A percentile compares a stretch with the other conserved stretches of the same genome.
phyloP scores from a whole-genome alignment of 2,329 filamentous ascomycete species.

The Penicillium psychrosexuale region DNA sequence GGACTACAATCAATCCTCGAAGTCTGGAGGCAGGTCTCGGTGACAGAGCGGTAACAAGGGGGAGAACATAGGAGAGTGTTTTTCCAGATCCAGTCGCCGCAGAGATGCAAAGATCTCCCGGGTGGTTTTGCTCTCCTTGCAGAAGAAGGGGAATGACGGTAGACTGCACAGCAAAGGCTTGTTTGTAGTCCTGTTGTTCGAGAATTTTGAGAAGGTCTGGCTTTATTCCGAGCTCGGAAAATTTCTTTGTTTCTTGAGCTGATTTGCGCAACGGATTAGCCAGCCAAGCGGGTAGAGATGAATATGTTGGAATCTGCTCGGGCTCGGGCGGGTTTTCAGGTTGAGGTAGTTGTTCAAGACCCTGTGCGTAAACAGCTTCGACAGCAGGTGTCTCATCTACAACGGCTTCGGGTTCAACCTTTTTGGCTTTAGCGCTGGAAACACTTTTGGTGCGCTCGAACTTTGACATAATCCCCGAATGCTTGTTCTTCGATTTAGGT shows the following conservation, averaged over 20 bases:
- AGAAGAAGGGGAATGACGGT: slow-evolving; percentile 77
- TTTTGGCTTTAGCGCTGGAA: slow-evolving; percentile 16
- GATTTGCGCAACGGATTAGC: slow-evolving; percentile 69
- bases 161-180: slow-evolving; percentile 77
- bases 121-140: slow-evolving; percentile 57
- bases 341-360: slow-evolving; percentile 78
- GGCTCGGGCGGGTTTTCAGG: slow-evolving; percentile 57
- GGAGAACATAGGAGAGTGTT: slow-evolving; percentile 85
- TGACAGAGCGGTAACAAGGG: slow-evolving; percentile 74
- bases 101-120: slow-evolving; percentile 81
- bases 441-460: slow-evolving; percentile 37
- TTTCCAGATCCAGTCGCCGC: slow-evolving; percentile 96
- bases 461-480: slow-evolving; percentile 38
- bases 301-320: slow-evolving; percentile 63
- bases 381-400: slow-evolving; percentile 17
- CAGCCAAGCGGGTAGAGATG: slow-evolving; percentile 78
- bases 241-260: slow-evolving; percentile 58
- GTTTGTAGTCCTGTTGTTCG: slow-evolving; percentile 63
- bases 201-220: slow-evolving; percentile 61
- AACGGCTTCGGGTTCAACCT: slow-evolving; percentile 9
- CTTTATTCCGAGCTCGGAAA: slow-evolving; percentile 63
- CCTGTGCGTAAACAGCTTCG: slow-evolving; percentile 43
- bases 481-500: slow-evolving; percentile 30
- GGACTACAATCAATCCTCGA: slow-evolving; percentile 79
- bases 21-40: slow-evolving; percentile 63